Evolutionary conservation across 2,329 filamentous ascomycete genomes (phyloP).

Genomic region (Ceratocystis diversiconidia): DNA sequence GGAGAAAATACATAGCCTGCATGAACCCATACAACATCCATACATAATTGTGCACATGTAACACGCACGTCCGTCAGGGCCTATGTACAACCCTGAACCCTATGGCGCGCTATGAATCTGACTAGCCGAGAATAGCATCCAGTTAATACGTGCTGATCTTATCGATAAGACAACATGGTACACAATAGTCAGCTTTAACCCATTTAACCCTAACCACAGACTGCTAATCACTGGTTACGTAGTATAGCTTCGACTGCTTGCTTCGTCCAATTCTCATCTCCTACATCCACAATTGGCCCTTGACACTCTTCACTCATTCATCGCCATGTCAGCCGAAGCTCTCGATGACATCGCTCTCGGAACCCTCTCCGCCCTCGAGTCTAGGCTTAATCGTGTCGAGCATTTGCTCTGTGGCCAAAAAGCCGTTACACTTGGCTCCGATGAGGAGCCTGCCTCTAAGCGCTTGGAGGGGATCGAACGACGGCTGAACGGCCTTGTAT

Average conservation of each 20-base stretch:
- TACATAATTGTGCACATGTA: background rate
- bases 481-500: constrained; percentile 37
- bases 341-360: constrained; percentile 38
- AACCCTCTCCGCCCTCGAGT: constrained; percentile 43
- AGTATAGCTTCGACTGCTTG: background rate
- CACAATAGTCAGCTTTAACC: background rate
- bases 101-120: too few relatives aligned
- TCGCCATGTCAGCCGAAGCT: constrained; percentile 27
- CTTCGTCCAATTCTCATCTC: background rate
- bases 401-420: constrained; percentile 40
- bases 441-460: constrained; percentile 30
- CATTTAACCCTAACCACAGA: accelerated
- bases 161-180: background rate
- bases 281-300: background rate
- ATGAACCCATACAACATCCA: background rate
- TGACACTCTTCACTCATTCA: background rate
- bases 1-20: too few relatives aligned
- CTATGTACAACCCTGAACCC: too few relatives aligned
- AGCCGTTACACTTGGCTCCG: constrained; percentile 21
- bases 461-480: constrained; percentile 39
- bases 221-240: background rate
- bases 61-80: too few relatives aligned
- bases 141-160: background rate
- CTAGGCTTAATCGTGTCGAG: constrained; percentile 45
- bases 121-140: too few relatives aligned